Percentiles rank a stretch among this genome's conserved stretches.
Evolutionary conservation across 352 stramenopile genomes (phyloP).

Genomic region (Pythium aphanidermatum): DNA sequence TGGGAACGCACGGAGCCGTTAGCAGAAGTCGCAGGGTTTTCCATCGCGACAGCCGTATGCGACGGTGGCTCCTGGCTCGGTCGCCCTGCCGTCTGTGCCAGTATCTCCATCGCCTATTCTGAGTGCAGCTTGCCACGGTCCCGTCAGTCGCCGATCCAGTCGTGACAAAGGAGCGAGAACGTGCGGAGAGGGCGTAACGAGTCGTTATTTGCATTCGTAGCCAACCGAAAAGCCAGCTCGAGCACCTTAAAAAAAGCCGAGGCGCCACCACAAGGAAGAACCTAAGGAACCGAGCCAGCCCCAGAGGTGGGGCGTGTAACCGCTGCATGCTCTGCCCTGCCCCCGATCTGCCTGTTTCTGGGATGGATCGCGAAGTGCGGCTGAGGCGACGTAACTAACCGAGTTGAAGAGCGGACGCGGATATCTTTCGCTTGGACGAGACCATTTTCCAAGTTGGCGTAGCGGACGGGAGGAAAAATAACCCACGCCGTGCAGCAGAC

Average conservation of each 20-base stretch:
- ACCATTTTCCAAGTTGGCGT: slow-evolving; percentile 15
- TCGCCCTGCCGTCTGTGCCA: background rate
- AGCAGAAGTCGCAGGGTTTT: no score
- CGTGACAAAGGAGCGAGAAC: background rate
- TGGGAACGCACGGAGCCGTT: no score
- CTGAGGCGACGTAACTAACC: slow-evolving; percentile 14
- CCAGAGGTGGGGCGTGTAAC: background rate
- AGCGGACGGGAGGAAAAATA: slow-evolving; percentile 1
- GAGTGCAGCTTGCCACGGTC: no score
- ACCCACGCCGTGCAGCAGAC: background rate
- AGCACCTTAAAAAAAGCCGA: no score
- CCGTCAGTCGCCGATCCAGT: slow-evolving; percentile 16
- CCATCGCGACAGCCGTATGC: no score
- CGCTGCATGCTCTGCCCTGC: background rate
- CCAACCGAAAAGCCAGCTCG: no score
- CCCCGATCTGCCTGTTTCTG: slow-evolving; percentile 11
- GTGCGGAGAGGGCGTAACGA: slow-evolving; percentile 7
- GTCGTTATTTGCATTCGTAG: slow-evolving; percentile 3
- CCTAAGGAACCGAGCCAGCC: background rate
- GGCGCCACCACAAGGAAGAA: background rate
- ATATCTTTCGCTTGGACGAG: slow-evolving; percentile 20
- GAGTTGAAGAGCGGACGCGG: slow-evolving; percentile 22
- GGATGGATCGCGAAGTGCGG: slow-evolving; percentile 3
- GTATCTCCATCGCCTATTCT: no score
- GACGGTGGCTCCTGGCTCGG: background rate